Evolutionary conservation across 257 asterid genomes (phyloP).

Genomic region (Solanum megistacrolobum): DNA sequence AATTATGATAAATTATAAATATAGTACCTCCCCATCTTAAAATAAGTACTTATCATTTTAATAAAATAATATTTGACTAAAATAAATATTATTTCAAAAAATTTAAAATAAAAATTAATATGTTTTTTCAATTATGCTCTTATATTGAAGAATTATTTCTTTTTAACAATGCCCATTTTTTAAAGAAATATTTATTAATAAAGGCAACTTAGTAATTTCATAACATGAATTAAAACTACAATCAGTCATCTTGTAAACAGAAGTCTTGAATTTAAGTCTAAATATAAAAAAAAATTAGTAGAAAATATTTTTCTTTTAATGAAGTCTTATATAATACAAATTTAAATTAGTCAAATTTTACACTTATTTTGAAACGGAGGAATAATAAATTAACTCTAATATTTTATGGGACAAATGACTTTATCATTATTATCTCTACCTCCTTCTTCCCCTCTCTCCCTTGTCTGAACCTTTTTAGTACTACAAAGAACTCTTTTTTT

Average conservation of each 20-base stretch:
- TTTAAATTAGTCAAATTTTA: too few species aligned
- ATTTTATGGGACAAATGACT: not conserved
- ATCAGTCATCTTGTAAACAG: too few species aligned
- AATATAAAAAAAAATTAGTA: too few species aligned
- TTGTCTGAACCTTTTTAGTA: not conserved
- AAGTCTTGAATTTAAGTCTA: too few species aligned
- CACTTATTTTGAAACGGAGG: not conserved
- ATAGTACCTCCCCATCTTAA: not conserved
- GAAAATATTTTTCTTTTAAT: too few species aligned
- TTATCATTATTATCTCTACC: not conserved
- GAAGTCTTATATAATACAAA: too few species aligned
- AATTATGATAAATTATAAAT: not conserved
- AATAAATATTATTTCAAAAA: not conserved
- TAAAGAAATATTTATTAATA: not conserved
- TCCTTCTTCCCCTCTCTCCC: not conserved
- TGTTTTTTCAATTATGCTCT: not conserved
- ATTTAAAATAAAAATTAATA: too few species aligned
- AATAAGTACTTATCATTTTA: not conserved
- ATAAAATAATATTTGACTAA: not conserved
- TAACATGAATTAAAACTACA: too few species aligned
- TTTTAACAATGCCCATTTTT: not conserved
- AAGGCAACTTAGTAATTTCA: not conserved
- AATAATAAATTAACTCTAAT: not conserved
- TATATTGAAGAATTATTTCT: not conserved
- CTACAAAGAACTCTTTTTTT: not conserved